Percentiles rank a stretch among this genome's conserved stretches.
Evolutionary conservation across 495 filamentous ascomycete species (phyloP).

Genomic region (Mycothermus thermophilus): DNA sequence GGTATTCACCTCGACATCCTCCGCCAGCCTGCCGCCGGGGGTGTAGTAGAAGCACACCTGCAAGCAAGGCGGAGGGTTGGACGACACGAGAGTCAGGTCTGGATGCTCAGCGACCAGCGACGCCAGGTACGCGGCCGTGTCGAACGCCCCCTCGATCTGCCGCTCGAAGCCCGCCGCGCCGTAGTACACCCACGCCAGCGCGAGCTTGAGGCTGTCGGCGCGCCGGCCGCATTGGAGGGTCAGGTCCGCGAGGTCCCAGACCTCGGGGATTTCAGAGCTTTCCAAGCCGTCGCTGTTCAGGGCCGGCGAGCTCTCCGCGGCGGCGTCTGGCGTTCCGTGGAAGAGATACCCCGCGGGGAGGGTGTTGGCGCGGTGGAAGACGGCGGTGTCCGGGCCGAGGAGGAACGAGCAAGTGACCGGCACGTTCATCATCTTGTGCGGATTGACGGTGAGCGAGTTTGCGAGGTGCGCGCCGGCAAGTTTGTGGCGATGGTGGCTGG

Average conservation of each 20-base stretch:
- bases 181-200: constrained; percentile 80
- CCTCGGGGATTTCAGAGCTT: constrained; percentile 14
- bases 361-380: constrained; percentile 71
- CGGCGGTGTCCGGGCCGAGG: constrained; percentile 54
- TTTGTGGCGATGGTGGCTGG: constrained; percentile 44
- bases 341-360: constrained; percentile 82
- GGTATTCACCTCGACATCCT: constrained; percentile 48
- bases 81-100: constrained; percentile 57
- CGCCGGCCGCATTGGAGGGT: constrained; percentile 85
- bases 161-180: constrained; percentile 43
- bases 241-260: constrained; percentile 87
- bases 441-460: constrained; percentile 72
- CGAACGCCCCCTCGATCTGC: constrained; percentile 57
- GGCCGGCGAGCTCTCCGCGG: background rate
- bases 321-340: constrained; percentile 34
- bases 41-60: constrained; percentile 93
- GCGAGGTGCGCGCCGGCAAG: constrained; percentile 58
- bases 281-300: too few species aligned
- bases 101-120: constrained; percentile 34
- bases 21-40: constrained; percentile 37
- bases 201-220: constrained; percentile 76
- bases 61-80: constrained; percentile 71
- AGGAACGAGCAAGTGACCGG: constrained; percentile 87
- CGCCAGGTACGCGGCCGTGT: constrained; percentile 50
- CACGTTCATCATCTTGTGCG: constrained; percentile 93